Evolutionary conservation across 306 rosid genomes (phyloP), one percentile per base, ranked within the genome.

Genomic region (Cicer yamashitae): DNA sequence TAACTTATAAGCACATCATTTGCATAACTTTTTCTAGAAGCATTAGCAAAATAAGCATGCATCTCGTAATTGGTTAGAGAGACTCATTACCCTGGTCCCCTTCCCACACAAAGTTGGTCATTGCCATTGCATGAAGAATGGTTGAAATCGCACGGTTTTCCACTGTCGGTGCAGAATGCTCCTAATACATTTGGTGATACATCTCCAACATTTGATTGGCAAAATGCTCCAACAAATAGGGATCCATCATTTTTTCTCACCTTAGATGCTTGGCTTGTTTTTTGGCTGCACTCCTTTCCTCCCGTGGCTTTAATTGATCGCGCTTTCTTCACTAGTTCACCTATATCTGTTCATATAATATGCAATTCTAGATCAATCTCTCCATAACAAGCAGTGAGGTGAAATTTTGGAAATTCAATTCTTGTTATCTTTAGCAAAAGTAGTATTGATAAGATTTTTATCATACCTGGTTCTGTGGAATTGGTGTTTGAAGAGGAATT

Each of bases 161-260:
- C 96, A 7, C 62, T 83, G 54, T 91, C 98, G 0, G 51, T 76
- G 80, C 98, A 93, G 67, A 93, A 93, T 2, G 97, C 92, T 53
- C 98, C 98, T 2, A 85, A 71, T 38, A 91, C 97, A 81, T 93
- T 91, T 11, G 98, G 97, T 6, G 90, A 85, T 20, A 89, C 98
- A 59, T 93, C 98, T 84, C 98, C 98, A 1, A 91, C 96, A 68
- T 93, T 93, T 46, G 96, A 91, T 78, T 93, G 98, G 87, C 97
- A 91, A 88, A 89, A 93, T 11, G 98, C 96, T 65, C 87, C 98
- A 34, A 91, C 97, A 56, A 91, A 93, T 6, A 83, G 79, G 13
- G 89, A 87, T 7, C 91, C 96, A 6, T 87, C 73, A 69, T 86
- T 90, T 74, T 85, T 91, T 78, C 97, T 88, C 77, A 91, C 96